Percentiles rank a stretch among this genome's conserved stretches.
These are phyloP conservation scores for Chrysoporthe deuterocubensis DNA, from an alignment of 2,329 filamentous ascomycete species.

Conservation along the genomic window DNA sequence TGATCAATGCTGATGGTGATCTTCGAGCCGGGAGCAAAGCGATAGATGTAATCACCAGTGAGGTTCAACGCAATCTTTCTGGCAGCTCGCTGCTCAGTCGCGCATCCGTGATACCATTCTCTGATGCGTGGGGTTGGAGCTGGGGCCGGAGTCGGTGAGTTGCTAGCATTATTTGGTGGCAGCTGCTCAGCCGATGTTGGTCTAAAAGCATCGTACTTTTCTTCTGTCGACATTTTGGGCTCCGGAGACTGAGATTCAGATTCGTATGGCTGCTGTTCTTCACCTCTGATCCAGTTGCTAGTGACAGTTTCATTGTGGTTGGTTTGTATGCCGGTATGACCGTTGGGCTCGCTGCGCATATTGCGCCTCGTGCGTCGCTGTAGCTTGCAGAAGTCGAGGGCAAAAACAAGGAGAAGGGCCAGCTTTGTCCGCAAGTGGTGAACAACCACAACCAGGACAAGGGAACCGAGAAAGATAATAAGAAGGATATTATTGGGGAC, in stretches of 20 bases:
- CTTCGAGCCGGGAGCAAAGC: not conserved
- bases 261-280: not conserved
- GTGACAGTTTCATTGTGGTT: not conserved
- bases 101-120: not conserved
- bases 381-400: not conserved
- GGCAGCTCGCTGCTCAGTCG: not conserved
- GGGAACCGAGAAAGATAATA: not conserved
- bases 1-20: not conserved
- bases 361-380: not conserved
- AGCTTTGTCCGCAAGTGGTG: not conserved
- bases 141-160: not conserved
- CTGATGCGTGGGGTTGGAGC: too few species aligned
- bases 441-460: not conserved
- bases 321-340: not conserved
- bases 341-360: not conserved
- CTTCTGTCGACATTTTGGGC: too few species aligned
- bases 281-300: not conserved
- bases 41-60: not conserved
- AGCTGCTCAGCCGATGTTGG: too few species aligned
- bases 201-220: too few species aligned
- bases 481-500: not conserved
- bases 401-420: not conserved
- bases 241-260: not conserved
- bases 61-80: not conserved
- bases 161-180: too few species aligned